These are phyloP conservation scores for Sarocladium kiliense DNA, from an alignment of 2,329 filamentous ascomycete genomes.

Conservation along the genomic window DNA sequence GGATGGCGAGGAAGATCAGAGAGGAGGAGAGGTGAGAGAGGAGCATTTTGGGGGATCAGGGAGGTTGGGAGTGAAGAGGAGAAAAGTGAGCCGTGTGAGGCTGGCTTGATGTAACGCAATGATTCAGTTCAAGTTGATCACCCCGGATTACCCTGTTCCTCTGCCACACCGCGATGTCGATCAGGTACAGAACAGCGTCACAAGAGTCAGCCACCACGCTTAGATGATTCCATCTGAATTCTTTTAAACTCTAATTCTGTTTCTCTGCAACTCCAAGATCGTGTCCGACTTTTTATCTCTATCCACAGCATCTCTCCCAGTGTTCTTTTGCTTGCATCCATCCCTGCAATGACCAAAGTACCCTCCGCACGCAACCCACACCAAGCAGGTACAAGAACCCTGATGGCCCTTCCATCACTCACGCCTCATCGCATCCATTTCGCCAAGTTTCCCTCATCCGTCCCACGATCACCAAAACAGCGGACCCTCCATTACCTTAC, in stretches of 20 bases:
- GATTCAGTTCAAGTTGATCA: too few relatives aligned
- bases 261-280: too few relatives aligned
- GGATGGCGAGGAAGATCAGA: neutral
- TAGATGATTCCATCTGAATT: too few relatives aligned
- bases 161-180: too few relatives aligned
- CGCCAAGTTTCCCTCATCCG: neutral
- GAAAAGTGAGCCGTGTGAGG: neutral
- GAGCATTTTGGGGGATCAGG: neutral
- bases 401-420: neutral
- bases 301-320: too few relatives aligned
- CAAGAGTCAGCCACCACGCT: too few relatives aligned
- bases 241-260: too few relatives aligned
- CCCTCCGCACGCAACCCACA: neutral
- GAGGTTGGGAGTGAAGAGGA: neutral
- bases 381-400: constrained; percentile 3
- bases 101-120: neutral
- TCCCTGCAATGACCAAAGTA: neutral
- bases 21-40: neutral
- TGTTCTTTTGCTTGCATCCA: neutral
- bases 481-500: neutral
- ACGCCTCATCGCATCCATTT: neutral
- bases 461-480: neutral
- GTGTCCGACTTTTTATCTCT: neutral
- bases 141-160: too few relatives aligned
- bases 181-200: too few relatives aligned